phyloP scores from a whole-genome alignment of 495 filamentous ascomycete genomes.

The Geoglossum glabrum region DNA sequence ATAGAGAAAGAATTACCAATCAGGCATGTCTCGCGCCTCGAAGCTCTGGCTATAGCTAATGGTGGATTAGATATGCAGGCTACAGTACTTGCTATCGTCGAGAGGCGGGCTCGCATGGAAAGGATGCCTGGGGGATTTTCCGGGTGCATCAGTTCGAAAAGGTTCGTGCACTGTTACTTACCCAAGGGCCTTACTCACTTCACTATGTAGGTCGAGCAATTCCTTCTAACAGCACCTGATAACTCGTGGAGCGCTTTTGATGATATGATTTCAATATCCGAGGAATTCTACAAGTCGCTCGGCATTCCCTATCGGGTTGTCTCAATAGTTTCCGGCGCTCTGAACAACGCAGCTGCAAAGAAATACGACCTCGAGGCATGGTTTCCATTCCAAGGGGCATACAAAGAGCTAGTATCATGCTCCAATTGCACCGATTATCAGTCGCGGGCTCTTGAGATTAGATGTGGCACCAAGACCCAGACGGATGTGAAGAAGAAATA shows the following conservation, averaged over 20 bases:
- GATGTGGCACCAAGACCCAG: conserved; percentile 59
- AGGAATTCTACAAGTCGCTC: conserved; percentile 87
- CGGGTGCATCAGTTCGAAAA: conserved; percentile 98
- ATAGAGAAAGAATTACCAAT: conserved; percentile 67
- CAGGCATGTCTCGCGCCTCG: conserved; percentile 28
- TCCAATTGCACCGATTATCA: conserved; percentile 96
- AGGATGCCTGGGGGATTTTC: conserved; percentile 97
- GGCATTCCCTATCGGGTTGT: conserved; percentile 78
- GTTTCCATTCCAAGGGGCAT: conserved; percentile 92
- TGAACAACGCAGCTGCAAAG: conserved; percentile 86
- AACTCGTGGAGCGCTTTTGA: conserved; percentile 89
- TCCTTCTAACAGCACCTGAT: conserved; percentile 82
- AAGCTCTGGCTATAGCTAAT: neutral
- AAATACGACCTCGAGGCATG: conserved; percentile 95
- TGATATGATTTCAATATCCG: conserved; percentile 69
- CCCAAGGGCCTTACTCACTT: neutral
- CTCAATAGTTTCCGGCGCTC: conserved; percentile 79
- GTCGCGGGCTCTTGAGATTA: conserved; percentile 67
- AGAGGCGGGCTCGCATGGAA: conserved; percentile 80
- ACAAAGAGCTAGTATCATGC: conserved; percentile 92
- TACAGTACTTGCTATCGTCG: conserved; percentile 90
- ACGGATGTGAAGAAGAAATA: conserved; percentile 76
- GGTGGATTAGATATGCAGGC: conserved; percentile 47
- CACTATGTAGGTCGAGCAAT: conserved; percentile 57
- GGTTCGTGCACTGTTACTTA: conserved; percentile 20